Evolutionary conservation across 768 basidiomycete species (phyloP), one percentile per base, ranked within the genome.

Genomic region (Dendrothele bispora): DNA sequence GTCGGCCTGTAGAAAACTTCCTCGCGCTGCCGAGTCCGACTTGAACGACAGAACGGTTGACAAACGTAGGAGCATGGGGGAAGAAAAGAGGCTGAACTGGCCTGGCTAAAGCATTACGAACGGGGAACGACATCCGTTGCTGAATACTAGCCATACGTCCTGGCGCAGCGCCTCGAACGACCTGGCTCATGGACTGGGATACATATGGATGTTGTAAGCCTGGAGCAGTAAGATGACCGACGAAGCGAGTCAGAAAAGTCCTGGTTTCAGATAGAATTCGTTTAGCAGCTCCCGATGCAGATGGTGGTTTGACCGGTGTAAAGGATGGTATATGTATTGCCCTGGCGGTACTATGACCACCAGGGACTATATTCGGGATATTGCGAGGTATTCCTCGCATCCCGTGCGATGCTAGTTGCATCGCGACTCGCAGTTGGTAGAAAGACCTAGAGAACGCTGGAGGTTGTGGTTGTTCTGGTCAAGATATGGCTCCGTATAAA

Each of bases 11-110:
- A 20, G 83, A 82, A 63, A 93, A 94, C 57, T 82, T 88, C 29
- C 91, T 73, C 0, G 84, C 87, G 0, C 80, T 77, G 29, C 88
- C 87, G 3, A 94, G 72, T 4, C 91, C 91, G 18, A 93, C 78
- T 51, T 89, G 84, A 0, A 78, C 64, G 24, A 86, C 65, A 39
- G 67, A 66, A 17, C 78, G 64, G 7, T 80, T 80, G 12, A 67
- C 54, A 14, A 79, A 72, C 2, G 30, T 35, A 18, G 75, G 73
- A 1, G 77, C 74, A n/a, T 75, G 77, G 8, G 88, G 88, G 10
- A 91, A 66, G 56, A 74, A 81, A 14, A 72, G 77, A 1, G 68
- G 62, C 21, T 67, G 64, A 21, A 75, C 63, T 2, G 72, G 79
- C 12, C 75, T 73, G 48, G 60, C 59, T 32, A 90, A 68, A 1